Evolutionary conservation across 495 filamentous ascomycete species (phyloP), one percentile per base, ranked within the genome.

Genomic region (Cenococcum geophilum): DNA sequence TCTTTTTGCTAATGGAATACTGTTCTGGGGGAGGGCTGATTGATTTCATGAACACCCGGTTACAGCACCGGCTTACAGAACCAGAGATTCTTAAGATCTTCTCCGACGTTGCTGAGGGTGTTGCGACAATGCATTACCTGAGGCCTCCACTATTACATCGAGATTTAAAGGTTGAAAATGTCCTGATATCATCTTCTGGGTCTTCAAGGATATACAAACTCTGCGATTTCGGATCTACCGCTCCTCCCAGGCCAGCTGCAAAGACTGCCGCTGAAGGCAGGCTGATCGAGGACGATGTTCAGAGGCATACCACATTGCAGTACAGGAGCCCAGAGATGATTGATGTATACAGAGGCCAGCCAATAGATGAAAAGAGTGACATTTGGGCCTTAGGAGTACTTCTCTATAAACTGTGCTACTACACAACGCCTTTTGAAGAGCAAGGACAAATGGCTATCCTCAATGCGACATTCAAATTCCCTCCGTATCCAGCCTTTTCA

Each of bases 251-350:
- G 58, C 85, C 90, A 11, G 91, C 93, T 0, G 89, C 93, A 11
- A 90, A 83, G 18, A 90, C 89, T 9, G 85, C 88, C 3, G 84
- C 83, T 10, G 93, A 98, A 73, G 96, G 91, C 60, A 81, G 91
- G 55, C 70, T 95, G 65, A 89, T 97, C 65, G 93, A 97, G 74
- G 93, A 98, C 64, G 93, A 98, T 75, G 87, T 98, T 36, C 95
- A 97, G 75, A 88, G 89, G 66, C 92, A 98, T 72, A 98, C 93
- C 0, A 98, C 93, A 8, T 79, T 97, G 73, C 93, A 98, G 72
- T 98, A 98, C 69, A 81, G 93, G 61, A 97, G 93, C 71, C 93
- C 93, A 45, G 93, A 98, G 75, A 98, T 98, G 95, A 84, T 98
- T 60, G 93, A 98, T 72, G 93, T 97, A 20, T 97, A 96, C 71